Conservation (phyloP, 2,329 filamentous ascomycete genomes). For the Teratosphaeria pseudoeucalypti region DNA sequence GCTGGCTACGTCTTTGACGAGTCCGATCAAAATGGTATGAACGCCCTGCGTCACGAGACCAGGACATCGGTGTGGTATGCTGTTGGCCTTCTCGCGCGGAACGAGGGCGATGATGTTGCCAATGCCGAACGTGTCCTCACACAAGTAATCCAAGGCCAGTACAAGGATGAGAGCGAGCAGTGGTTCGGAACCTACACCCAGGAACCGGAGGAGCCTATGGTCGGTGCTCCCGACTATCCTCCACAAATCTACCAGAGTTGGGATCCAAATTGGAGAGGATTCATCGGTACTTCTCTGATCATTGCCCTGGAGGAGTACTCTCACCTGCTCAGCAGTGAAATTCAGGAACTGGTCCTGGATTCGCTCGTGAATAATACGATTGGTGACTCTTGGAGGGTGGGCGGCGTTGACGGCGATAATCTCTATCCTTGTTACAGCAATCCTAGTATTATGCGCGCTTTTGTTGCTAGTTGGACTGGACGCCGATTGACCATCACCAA, state of each 20-base stretch:
- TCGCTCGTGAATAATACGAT: slow-evolving; percentile 46
- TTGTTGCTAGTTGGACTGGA: slow-evolving; percentile 50
- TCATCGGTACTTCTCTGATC: slow-evolving; percentile 50
- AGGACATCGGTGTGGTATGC: slow-evolving; percentile 51
- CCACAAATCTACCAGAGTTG: slow-evolving; percentile 45
- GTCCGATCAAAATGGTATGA: slow-evolving; percentile 18
- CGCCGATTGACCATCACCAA: slow-evolving; percentile 44
- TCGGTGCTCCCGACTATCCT: slow-evolving; percentile 43
- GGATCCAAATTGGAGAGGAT: slow-evolving; percentile 57
- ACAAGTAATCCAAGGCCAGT: slow-evolving; percentile 45
- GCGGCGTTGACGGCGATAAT: slow-evolving; percentile 50
- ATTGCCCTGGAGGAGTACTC: slow-evolving; percentile 50
- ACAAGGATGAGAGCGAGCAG: slow-evolving; percentile 40
- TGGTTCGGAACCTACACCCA: slow-evolving; percentile 49
- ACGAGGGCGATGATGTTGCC: slow-evolving; percentile 38
- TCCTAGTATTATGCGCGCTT: slow-evolving; percentile 52
- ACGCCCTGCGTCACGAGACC: slow-evolving; percentile 46
- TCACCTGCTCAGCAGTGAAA: slow-evolving; percentile 33
- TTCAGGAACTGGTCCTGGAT: slow-evolving; percentile 39
- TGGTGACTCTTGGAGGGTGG: slow-evolving; percentile 52
- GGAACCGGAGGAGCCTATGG: slow-evolving; percentile 47
- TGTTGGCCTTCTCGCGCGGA: slow-evolving; percentile 46
- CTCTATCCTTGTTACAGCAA: slow-evolving; percentile 54
- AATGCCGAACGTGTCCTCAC: slow-evolving; percentile 45
- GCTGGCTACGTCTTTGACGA: slow-evolving; percentile 46